Conservation (phyloP, 495 filamentous ascomycete genomes). For the Massariosphaeria phaeospora region DNA sequence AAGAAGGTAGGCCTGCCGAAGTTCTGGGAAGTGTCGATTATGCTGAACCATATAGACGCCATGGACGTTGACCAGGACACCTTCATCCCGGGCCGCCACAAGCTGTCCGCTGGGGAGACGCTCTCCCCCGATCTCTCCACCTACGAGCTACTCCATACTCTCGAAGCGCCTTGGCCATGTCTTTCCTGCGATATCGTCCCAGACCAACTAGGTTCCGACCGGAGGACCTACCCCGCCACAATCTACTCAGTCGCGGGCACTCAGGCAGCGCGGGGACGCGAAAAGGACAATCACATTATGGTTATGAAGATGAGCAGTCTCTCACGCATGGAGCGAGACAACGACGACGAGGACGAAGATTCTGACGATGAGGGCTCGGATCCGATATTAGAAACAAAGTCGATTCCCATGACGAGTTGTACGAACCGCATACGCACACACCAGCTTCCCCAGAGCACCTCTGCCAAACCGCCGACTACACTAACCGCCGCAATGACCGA, state of each 20-base stretch:
- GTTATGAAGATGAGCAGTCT: conserved; percentile 92
- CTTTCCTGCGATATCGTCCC: conserved; percentile 89
- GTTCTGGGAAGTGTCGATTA: not conserved
- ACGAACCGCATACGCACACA: conserved; percentile 89
- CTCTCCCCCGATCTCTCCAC: conserved; percentile 83
- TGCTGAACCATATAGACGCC: conserved; percentile 46
- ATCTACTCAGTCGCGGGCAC: conserved; percentile 92
- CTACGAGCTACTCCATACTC: conserved; percentile 92
- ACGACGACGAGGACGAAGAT: conserved; percentile 68
- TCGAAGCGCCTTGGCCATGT: conserved; percentile 92
- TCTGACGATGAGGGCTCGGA: conserved; percentile 75
- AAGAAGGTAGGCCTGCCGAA: conserved; percentile 50
- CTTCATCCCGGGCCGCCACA: conserved; percentile 87
- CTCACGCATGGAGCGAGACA: conserved; percentile 73
- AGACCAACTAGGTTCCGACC: conserved; percentile 83
- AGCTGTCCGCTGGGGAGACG: conserved; percentile 81
- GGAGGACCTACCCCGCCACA: conserved; percentile 84
- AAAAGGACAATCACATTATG: conserved; percentile 86
- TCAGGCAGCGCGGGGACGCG: conserved; percentile 69
- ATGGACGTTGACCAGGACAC: conserved; percentile 92
- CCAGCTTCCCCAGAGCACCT: conserved; percentile 64
- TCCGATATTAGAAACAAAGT: conserved; percentile 88
- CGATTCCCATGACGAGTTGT: conserved; percentile 75
- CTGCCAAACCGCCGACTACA: conserved; percentile 66
- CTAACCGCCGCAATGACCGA: conserved; percentile 90